Conservation (phyloP, 78 protist species). For the Speleostelium caveatum region DNA sequence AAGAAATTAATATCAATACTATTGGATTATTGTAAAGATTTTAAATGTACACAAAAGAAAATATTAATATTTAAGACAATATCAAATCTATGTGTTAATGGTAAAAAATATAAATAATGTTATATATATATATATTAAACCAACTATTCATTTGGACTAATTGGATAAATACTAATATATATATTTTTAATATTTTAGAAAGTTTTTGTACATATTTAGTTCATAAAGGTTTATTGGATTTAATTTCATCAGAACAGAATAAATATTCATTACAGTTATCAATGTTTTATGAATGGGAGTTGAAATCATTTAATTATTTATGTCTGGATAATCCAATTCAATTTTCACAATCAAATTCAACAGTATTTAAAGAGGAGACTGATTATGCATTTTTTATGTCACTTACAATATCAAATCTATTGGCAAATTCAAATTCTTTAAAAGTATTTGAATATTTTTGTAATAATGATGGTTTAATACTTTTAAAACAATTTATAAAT, state of each 20-base stretch:
- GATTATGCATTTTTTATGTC: constrained; percentile 62
- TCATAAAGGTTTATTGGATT: constrained; percentile 47
- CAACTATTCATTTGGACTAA: too few species aligned
- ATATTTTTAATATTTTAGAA: constrained; percentile 7
- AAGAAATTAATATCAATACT: constrained; percentile 23
- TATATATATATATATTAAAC: background rate
- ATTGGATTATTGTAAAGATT: constrained; percentile 41
- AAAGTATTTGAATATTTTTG: constrained; percentile 39
- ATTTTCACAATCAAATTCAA: background rate
- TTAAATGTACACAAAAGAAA: constrained; percentile 14
- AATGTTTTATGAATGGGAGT: constrained; percentile 78
- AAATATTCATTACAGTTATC: constrained; percentile 11
- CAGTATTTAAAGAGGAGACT: constrained; percentile 55
- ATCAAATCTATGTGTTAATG: constrained; percentile 61
- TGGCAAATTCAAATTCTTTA: constrained; percentile 32
- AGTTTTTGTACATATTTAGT: constrained; percentile 22
- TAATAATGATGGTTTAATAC: constrained; percentile 21
- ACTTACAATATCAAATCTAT: constrained; percentile 65
- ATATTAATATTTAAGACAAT: constrained; percentile 63
- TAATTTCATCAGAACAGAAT: constrained; percentile 23
- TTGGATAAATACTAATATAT: background rate
- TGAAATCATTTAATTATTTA: constrained; percentile 7
- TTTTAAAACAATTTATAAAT: constrained; percentile 56
- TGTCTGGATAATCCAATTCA: background rate
- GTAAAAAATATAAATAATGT: background rate